These are phyloP conservation scores for Russula ochroleuca DNA, from an alignment of 768 basidiomycete genomes.

Conservation along the genomic window DNA sequence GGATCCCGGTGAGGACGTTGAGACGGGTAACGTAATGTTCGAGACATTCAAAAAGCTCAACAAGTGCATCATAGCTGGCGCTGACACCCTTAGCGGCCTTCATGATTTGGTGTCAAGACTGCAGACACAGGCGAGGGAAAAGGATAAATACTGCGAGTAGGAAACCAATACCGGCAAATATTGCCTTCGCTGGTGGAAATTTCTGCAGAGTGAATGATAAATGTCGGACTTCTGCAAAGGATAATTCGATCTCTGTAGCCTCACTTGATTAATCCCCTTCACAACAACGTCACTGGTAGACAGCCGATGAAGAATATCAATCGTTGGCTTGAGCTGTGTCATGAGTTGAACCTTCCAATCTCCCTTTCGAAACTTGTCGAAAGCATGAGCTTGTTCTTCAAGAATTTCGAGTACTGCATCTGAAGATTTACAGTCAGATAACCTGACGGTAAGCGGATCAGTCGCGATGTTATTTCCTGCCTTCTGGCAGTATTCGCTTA, in stretches of 20 bases:
- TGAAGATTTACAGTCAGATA: not conserved
- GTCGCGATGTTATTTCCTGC: not conserved
- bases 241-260: not conserved
- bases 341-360: not conserved
- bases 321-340: not conserved
- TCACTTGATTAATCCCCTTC: not conserved
- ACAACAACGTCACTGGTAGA: not conserved
- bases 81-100: conserved; percentile 1
- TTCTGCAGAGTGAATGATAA: not conserved
- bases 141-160: not conserved
- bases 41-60: conserved; percentile 2
- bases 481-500: not conserved
- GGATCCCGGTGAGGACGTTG: not conserved
- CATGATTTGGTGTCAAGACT: not conserved
- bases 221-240: not conserved
- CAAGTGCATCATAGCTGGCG: not conserved
- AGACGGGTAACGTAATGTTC: conserved; percentile 1
- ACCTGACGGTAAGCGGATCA: not conserved
- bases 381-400: not conserved
- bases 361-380: not conserved
- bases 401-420: not conserved
- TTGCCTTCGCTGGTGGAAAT: not conserved
- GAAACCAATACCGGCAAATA: not conserved
- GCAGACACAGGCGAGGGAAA: not conserved
- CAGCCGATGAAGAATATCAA: not conserved